Percentiles rank a stretch among this genome's conserved stretches.
Conservation (phyloP, 2,329 filamentous ascomycete species). For the Diaporthe vaccinii region DNA sequence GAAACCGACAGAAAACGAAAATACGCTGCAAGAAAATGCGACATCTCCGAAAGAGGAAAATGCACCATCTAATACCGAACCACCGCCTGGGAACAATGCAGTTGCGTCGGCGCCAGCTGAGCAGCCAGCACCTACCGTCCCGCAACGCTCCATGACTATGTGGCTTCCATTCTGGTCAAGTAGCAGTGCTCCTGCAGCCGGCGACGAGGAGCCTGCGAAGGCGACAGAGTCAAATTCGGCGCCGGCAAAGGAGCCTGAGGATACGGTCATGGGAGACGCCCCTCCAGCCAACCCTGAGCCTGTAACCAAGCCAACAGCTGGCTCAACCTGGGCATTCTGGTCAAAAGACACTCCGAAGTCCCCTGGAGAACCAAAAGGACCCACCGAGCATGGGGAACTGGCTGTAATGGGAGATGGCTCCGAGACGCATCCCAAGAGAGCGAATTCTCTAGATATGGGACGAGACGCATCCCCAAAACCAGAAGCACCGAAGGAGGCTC, state of each 20-base stretch:
- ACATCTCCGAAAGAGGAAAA: conserved; percentile 35
- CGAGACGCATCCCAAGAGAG: conserved; percentile 66
- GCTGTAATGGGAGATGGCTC: conserved; percentile 71
- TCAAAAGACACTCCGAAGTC: conserved; percentile 67
- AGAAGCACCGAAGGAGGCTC: conserved; percentile 52
- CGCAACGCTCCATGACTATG: conserved; percentile 24
- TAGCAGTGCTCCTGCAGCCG: conserved; percentile 35
- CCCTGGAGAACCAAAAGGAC: conserved; percentile 46
- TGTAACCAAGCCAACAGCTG: conserved; percentile 60
- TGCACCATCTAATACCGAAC: conserved; percentile 22
- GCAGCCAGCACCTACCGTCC: conserved; percentile 41
- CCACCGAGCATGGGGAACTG: conserved; percentile 62
- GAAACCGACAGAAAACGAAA: conserved; percentile 39
- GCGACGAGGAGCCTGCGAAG: conserved; percentile 31
- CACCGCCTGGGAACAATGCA: conserved; percentile 1
- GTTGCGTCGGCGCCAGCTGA: neutral
- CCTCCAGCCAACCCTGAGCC: conserved; percentile 49
- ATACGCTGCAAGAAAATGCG: conserved; percentile 38
- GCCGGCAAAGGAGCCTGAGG: conserved; percentile 51
- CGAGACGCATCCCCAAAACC: conserved; percentile 20
- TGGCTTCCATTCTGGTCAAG: conserved; percentile 52
- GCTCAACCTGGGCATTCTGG: conserved; percentile 87
- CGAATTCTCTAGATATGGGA: conserved; percentile 59
- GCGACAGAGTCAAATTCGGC: conserved; percentile 39
- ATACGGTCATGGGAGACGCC: conserved; percentile 61